Conservation (phyloP, 208 protist species). For the Phytomonas francai region DNA sequence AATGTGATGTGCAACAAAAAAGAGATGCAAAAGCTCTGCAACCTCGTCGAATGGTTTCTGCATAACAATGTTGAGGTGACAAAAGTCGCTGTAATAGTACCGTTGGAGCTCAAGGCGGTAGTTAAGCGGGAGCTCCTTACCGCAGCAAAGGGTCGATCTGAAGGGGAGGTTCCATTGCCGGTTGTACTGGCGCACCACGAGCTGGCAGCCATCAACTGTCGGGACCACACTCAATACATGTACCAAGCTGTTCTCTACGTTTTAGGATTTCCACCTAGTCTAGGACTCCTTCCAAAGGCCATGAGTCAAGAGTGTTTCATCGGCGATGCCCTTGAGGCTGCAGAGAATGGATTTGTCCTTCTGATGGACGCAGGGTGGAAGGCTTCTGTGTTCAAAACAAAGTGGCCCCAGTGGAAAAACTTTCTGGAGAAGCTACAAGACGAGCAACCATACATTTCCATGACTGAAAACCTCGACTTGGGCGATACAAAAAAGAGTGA, state of each 20-base stretch:
- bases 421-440: slow-evolving; percentile 61
- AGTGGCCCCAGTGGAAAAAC: slow-evolving; percentile 60
- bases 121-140: slow-evolving; percentile 25
- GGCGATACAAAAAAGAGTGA: slow-evolving; percentile 8
- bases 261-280: slow-evolving; percentile 22
- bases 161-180: slow-evolving; percentile 19
- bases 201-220: slow-evolving; percentile 52
- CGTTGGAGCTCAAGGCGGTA: slow-evolving; percentile 35
- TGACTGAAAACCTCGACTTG: background rate
- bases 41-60: slow-evolving; percentile 63
- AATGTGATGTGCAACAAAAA: slow-evolving; percentile 11
- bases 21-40: slow-evolving; percentile 34
- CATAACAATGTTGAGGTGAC: slow-evolving; percentile 37
- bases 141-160: slow-evolving; percentile 6
- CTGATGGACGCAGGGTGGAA: slow-evolving; percentile 70
- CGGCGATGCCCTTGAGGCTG: slow-evolving; percentile 43
- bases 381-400: slow-evolving; percentile 29
- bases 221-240: slow-evolving; percentile 36
- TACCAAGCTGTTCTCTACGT: slow-evolving; percentile 77
- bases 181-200: slow-evolving; percentile 71
- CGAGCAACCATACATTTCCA: slow-evolving; percentile 39
- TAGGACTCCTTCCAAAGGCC: slow-evolving; percentile 12
- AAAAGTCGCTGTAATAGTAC: slow-evolving; percentile 55
- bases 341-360: slow-evolving; percentile 53
- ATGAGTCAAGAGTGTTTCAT: slow-evolving; percentile 22